phyloP scores from a whole-genome alignment of 306 rosid species.

The Vigna reflexopilosa region DNA sequence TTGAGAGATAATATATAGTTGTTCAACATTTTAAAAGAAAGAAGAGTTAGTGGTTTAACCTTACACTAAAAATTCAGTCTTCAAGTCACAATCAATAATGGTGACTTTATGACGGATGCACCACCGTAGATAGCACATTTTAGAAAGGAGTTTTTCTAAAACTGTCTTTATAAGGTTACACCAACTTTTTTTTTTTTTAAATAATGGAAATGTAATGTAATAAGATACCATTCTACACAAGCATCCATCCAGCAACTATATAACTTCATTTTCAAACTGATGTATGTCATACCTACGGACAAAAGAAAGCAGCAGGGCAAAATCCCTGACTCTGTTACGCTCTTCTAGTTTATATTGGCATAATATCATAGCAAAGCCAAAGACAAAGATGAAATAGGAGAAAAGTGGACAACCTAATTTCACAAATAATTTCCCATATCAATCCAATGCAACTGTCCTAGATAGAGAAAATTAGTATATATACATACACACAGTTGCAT shows the following conservation, averaged over 20 bases:
- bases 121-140: neutral
- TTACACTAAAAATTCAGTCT: neutral
- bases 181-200: neutral
- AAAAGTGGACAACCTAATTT: neutral
- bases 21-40: conserved; percentile 12
- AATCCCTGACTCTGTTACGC: conserved; percentile 13
- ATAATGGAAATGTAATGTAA: conserved; percentile 7
- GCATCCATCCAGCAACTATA: conserved; percentile 20
- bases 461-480: neutral
- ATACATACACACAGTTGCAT: conserved; percentile 6
- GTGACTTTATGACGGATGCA: conserved; percentile 1
- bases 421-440: conserved; percentile 15
- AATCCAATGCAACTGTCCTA: neutral
- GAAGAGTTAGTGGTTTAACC: conserved; percentile 19
- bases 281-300: conserved; percentile 1
- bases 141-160: neutral
- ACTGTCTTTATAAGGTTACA: neutral
- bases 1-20: conserved; percentile 19
- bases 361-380: neutral
- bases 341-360: neutral
- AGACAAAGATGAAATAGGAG: neutral
- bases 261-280: conserved; percentile 29
- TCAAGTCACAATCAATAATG: neutral
- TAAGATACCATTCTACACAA: neutral
- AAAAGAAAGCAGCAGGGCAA: conserved; percentile 14